Evolutionary conservation across 1,284 basidiomycete genomes (phyloP), one percentile per base, ranked within the genome.

Genomic region (Boletus smithii): DNA sequence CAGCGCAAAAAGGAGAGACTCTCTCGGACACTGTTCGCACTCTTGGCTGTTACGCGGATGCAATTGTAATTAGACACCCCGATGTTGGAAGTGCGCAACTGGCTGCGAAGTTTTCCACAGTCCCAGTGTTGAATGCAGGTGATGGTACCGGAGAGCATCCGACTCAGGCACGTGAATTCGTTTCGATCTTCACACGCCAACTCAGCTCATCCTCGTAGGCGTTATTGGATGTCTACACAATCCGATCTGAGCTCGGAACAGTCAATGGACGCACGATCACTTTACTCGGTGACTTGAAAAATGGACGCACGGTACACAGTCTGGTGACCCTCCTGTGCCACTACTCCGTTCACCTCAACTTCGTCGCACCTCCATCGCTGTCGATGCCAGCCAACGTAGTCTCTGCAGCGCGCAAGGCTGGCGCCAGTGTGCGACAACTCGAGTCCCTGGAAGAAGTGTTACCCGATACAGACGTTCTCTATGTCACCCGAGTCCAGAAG

Each of bases 141-240:
- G 97, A 99, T 66, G 97, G 97, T 29, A 82, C 92, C 46, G 97
- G 97, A 50, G 97, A 99, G 70, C 97, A 99, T 69, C 97, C 95
- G 2, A 97, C 93, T 6, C 97, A 97, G 75, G 87, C 83, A 66
- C 48, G 76, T 56, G 27, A 10, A 37, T 10, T 46, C 31, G 30
- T 22, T n/a, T 26, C 41, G 20, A 20, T 27, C 23, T 24, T 31
- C 16, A 42, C 3, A 14, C 10, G 14, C 23, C 22, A 20, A 18
- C 26, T 41, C 29, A 49, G 27, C 48, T 48, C 29, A 37, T 45
- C 17, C 33, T 50, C 42, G 5, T 51, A 91, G 85, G 92, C 91
- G 23, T 76, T 97, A 36, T 74, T 99, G 51, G 97, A 99, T 66
- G 84, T 97, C 23, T 99, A 93, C 70, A 97, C 95, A 35, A 99